Evolutionary conservation across 2,329 filamentous ascomycete genomes (phyloP).

Genomic region (Calycina herbarum): DNA sequence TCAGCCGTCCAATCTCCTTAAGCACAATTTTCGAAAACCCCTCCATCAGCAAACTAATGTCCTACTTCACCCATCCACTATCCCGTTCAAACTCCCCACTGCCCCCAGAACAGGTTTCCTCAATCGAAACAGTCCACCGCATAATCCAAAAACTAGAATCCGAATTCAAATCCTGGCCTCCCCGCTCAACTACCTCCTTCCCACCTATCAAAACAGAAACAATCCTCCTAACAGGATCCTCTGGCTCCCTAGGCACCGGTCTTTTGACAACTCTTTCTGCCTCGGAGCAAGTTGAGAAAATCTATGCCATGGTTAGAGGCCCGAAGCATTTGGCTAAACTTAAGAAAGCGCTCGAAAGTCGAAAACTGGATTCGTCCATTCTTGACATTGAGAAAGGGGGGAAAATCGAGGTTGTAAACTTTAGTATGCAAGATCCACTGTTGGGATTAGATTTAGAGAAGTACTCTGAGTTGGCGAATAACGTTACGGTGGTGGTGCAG

Average conservation of each 20-base stretch:
- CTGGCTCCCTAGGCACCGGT: conserved; percentile 33
- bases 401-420: conserved; percentile 32
- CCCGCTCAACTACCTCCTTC: conserved; percentile 11
- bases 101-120: neutral
- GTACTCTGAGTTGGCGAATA: conserved; percentile 28
- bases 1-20: conserved; percentile 32
- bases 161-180: conserved; percentile 30
- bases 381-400: conserved; percentile 18
- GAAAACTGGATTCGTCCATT: conserved; percentile 27
- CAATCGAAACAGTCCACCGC: conserved; percentile 25
- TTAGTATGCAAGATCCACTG: conserved; percentile 34
- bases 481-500: conserved; percentile 33
- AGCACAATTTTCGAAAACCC: conserved; percentile 36
- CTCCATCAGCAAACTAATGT: conserved; percentile 27
- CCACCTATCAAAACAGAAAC: conserved; percentile 22
- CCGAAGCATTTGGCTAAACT: conserved; percentile 25
- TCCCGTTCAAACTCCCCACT: conserved; percentile 10
- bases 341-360: conserved; percentile 15
- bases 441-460: conserved; percentile 31
- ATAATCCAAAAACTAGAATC: conserved; percentile 30
- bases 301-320: conserved; percentile 33
- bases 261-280: conserved; percentile 26
- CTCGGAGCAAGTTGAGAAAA: conserved; percentile 24
- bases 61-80: conserved; percentile 17
- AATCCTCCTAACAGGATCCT: conserved; percentile 31